Conservation (phyloP, 495 filamentous ascomycete species). For the Xylaria palmicola region DNA sequence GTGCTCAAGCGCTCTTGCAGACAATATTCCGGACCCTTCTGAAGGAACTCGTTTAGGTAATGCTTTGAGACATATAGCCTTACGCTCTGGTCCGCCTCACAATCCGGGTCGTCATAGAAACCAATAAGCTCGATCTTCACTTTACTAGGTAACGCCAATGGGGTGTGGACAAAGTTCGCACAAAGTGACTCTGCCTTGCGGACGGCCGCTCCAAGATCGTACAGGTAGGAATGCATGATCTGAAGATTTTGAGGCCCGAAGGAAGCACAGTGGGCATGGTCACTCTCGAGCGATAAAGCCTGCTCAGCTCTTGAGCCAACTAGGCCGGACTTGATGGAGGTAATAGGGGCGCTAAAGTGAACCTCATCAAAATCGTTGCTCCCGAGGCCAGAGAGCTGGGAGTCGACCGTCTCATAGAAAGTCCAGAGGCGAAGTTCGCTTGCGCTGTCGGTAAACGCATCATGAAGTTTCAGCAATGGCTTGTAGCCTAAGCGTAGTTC, state of each 20-base stretch:
- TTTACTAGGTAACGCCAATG: slow-evolving; percentile 47
- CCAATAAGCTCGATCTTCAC: slow-evolving; percentile 61
- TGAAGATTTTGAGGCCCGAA: slow-evolving; percentile 54
- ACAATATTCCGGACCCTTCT: slow-evolving; percentile 44
- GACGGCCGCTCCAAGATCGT: slow-evolving; percentile 47
- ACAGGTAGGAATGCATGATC: slow-evolving; percentile 50
- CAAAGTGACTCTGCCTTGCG: slow-evolving; percentile 41
- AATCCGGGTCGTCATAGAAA: slow-evolving; percentile 58
- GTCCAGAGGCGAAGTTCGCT: slow-evolving; percentile 67
- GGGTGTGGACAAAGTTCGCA: slow-evolving; percentile 39
- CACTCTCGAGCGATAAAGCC: slow-evolving; percentile 55
- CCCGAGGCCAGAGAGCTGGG: slow-evolving; percentile 48
- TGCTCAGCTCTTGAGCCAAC: slow-evolving; percentile 56
- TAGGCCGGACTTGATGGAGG: slow-evolving; percentile 61
- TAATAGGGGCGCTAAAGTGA: slow-evolving; percentile 56
- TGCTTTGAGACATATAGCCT: slow-evolving; percentile 56
- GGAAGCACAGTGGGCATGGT: slow-evolving; percentile 56
- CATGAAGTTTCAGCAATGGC: slow-evolving; percentile 49
- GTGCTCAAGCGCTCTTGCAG: slow-evolving; percentile 41
- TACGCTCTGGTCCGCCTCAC: slow-evolving; percentile 42
- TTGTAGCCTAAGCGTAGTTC: slow-evolving; percentile 51
- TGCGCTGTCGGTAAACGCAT: slow-evolving; percentile 57
- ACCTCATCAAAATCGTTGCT: slow-evolving; percentile 32
- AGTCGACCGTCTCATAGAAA: slow-evolving; percentile 64
- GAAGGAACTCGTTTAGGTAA: slow-evolving; percentile 48